Base-by-base conservation (phyloP, 352 stramenopile species). In the Phytophthora pluvialis region DNA sequence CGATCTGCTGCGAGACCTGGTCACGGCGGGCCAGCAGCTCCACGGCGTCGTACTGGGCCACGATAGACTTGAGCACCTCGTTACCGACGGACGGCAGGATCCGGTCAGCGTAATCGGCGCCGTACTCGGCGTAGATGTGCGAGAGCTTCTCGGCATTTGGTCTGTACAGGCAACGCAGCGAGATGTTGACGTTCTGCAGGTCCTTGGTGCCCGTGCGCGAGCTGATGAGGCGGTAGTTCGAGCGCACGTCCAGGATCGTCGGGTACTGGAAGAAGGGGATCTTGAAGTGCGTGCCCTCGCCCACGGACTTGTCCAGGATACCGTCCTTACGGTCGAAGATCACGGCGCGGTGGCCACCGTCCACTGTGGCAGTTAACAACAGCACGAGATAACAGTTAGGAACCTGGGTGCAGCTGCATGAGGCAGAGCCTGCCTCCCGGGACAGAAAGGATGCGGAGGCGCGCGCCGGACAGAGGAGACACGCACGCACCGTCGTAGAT, bases 131-230 rank as follows among this genome's bases (percentile, higher is more conserved):
- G 73, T 99, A 99, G 62, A 99, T 98, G 54, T 93, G 83, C 31
- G 97, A 93, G 29, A 99, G 77, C 50, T 98, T 84, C 28, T 98
- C 88, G 53, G 96, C 87, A 49, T 99, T 85, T 39, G 98, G 98
- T 67, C 95, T 81, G 73, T 97, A 93, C 48, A 95, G 89, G 47
- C 99, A 97, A 86, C 98, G 91, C 51, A 99, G 82, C 70, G 97
- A 98, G 75, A 99, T 99, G 84, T 99, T 99, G 32, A 99, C 98
- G 86, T 98, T 99, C 81, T 99, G 98, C 70, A 99, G 80, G 90
- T 99, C 98, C 86, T 99, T 99, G 18, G 98, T 99, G 71, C 97
- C 93, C 52, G 96, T 99, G 70, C 89, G 83, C 56, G 92, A 97
- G 68, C 93, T 98, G 75, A 99, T 99, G 70, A 99, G 95, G 47